Evolutionary conservation across 2,329 filamentous ascomycete species (phyloP).

Genomic region (Sporothrix variecibatus): DNA sequence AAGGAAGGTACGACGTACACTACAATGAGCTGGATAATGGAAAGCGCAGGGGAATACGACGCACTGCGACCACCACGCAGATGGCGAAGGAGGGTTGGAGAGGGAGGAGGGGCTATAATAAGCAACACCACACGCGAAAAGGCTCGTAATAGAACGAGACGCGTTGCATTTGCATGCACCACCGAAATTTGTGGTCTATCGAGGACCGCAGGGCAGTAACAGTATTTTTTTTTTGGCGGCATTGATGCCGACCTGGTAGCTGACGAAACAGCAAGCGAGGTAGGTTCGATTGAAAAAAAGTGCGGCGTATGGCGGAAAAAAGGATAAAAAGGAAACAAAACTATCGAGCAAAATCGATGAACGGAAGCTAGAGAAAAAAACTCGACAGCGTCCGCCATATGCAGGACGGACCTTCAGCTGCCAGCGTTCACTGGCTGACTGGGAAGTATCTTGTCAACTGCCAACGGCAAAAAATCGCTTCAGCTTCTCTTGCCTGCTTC

Average conservation of each 20-base stretch:
- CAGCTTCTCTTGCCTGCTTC: not conserved
- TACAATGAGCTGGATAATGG: not conserved
- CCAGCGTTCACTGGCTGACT: not conserved
- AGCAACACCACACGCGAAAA: conserved; percentile 7
- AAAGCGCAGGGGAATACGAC: not conserved
- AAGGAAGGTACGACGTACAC: not conserved
- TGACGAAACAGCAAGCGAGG: not conserved
- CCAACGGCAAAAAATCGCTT: not conserved
- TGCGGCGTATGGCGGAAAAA: conserved; percentile 16
- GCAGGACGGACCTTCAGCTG: not conserved
- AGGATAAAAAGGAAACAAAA: conserved; percentile 16
- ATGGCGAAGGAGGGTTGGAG: conserved; percentile 11
- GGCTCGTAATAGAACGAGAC: not conserved
- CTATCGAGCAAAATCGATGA: not conserved
- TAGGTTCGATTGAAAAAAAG: not conserved
- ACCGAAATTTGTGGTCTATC: not conserved
- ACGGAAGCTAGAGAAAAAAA: conserved; percentile 12
- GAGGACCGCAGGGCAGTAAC: not conserved
- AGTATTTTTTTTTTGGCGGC: too few relatives aligned
- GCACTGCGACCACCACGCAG: conserved; percentile 7
- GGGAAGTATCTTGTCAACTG: not conserved
- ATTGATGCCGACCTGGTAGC: not conserved
- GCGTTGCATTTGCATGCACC: not conserved
- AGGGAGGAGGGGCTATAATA: not conserved
- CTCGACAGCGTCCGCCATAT: not conserved